Conservation (phyloP, 805 yeast species). For the Cyberlindnera misumaiensis region DNA sequence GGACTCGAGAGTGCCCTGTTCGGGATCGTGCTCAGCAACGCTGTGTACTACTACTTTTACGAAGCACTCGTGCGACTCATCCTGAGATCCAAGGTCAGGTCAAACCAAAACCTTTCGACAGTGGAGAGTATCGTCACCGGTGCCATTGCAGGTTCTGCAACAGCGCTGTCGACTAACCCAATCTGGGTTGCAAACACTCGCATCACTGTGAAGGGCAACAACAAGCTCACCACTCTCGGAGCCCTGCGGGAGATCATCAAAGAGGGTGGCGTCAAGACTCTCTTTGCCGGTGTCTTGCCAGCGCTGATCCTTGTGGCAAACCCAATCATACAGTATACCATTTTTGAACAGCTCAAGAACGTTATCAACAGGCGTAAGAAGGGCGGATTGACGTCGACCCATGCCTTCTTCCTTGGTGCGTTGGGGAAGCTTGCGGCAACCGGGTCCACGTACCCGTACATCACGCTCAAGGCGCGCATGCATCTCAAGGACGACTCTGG, state of each 20-base stretch:
- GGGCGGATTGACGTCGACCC: conserved; percentile 52
- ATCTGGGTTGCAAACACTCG: conserved; percentile 94
- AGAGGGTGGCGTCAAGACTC: conserved; percentile 62
- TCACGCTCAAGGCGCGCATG: conserved; percentile 84
- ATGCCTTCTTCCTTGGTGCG: conserved; percentile 86
- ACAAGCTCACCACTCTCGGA: conserved; percentile 38
- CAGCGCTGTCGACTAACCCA: conserved; percentile 79
- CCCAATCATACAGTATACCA: conserved; percentile 88
- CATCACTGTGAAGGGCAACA: conserved; percentile 51
- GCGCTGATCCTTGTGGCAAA: conserved; percentile 80
- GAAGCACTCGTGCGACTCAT: conserved; percentile 56
- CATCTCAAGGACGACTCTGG: conserved; percentile 49
- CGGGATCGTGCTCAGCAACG: conserved; percentile 82
- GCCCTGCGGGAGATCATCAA: conserved; percentile 57
- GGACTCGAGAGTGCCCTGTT: conserved; percentile 85
- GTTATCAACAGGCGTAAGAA: conserved; percentile 44
- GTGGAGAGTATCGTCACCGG: conserved; percentile 31
- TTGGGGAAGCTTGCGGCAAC: conserved; percentile 88
- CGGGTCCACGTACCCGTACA: conserved; percentile 81
- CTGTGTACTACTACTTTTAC: conserved; percentile 85
- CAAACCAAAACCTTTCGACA: conserved; percentile 15
- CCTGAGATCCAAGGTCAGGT: conserved; percentile 21
- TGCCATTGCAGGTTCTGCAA: conserved; percentile 80
- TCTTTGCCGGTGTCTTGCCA: conserved; percentile 83
- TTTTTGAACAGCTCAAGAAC: conserved; percentile 81